phyloP scores from a whole-genome alignment of 164 flowering plant species.

The Liriodendron chinense region DNA sequence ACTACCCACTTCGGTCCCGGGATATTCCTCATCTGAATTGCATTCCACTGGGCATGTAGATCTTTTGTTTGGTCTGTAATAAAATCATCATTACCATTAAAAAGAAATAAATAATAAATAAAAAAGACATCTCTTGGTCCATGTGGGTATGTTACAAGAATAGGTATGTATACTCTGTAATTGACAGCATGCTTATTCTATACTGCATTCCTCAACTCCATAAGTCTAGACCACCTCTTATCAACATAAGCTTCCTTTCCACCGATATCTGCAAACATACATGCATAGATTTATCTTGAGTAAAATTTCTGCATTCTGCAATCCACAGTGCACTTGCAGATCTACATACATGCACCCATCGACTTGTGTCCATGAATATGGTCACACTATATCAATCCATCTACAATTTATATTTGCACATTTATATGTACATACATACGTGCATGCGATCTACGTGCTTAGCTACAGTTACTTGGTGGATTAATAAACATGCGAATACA shows the following conservation, averaged over 20 bases:
- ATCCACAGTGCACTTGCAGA: not conserved
- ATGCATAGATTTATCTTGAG: not conserved
- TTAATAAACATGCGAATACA: too few species aligned
- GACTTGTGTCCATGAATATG: too few species aligned
- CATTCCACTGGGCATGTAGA: not conserved
- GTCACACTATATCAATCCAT: too few species aligned
- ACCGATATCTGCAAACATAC: conserved; percentile 47
- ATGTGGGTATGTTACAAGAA: not conserved
- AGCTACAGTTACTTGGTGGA: too few species aligned
- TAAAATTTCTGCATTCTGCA: not conserved
- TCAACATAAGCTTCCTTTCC: conserved; percentile 22
- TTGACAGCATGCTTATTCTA: not conserved
- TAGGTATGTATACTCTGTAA: not conserved
- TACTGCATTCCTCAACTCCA: conserved; percentile 20
- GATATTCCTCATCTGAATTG: too few species aligned
- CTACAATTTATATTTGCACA: too few species aligned
- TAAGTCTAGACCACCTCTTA: conserved; percentile 29
- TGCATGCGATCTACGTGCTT: too few species aligned
- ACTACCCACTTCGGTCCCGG: too few species aligned
- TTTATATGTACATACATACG: too few species aligned
- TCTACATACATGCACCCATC: not conserved
- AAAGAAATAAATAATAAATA: too few species aligned
- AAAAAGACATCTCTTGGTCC: not conserved
- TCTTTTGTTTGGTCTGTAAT: not conserved
- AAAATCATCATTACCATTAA: too few species aligned